Conservation (phyloP, 352 stramenopile genomes). For the Pythium sp. region DNA sequence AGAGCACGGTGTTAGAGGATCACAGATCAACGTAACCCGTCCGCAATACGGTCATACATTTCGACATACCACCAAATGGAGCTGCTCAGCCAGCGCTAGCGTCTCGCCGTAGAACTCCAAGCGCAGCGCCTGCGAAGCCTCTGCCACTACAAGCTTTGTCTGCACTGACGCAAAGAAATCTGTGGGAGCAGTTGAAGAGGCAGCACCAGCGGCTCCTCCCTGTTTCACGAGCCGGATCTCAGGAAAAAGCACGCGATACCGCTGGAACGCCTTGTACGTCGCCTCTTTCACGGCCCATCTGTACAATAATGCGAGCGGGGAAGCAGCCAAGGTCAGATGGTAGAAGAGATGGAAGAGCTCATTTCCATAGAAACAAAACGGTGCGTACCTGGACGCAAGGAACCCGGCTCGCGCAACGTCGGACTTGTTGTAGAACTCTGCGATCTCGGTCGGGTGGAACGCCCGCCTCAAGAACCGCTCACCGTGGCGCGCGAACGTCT, state of each 20-base stretch:
- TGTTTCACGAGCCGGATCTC: constrained; percentile 46
- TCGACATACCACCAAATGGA: constrained; percentile 45
- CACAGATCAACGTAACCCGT: not conserved
- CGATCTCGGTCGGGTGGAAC: constrained; percentile 66
- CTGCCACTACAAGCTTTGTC: constrained; percentile 30
- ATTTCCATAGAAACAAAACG: not conserved
- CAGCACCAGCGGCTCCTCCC: not conserved
- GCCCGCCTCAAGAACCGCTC: constrained; percentile 58
- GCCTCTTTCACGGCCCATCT: constrained; percentile 85
- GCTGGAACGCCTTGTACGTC: constrained; percentile 80
- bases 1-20: not conserved
- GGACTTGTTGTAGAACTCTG: constrained; percentile 48
- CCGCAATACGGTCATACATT: not conserved
- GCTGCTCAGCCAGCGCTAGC: constrained; percentile 40
- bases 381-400: constrained; percentile 52
- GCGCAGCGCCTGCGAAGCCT: constrained; percentile 35
- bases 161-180: constrained; percentile 9
- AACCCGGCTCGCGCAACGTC: constrained; percentile 39
- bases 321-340: not conserved
- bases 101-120: constrained; percentile 67
- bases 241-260: constrained; percentile 74
- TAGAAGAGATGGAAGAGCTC: not conserved
- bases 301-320: not conserved
- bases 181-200: not conserved
- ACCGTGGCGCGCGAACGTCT: constrained; percentile 51